Base-by-base conservation (phyloP, 83 land plant genomes). In the Picea abies region DNA sequence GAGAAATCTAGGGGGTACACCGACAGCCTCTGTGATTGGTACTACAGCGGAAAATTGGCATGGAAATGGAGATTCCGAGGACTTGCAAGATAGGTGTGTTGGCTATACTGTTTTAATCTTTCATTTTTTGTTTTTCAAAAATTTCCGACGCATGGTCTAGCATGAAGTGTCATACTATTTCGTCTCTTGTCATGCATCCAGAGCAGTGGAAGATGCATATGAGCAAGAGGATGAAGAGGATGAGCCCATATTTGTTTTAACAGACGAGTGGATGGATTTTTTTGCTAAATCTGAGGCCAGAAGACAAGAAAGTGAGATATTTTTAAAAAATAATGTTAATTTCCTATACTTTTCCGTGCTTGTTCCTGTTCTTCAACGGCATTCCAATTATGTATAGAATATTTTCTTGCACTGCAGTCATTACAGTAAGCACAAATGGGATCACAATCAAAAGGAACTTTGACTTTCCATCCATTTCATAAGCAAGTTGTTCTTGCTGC, bases 241-340 rank as follows among this genome's bases (percentile, higher is more conserved):
- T 2, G 92, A 90, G 20, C 86, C 86, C 3, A 79, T 84, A 6
- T 87, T 85, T 90, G 92, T 90, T 29, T 19, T 90, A 44, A 90
- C 88, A 16, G 92, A 90, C 67, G 92, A 90, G 64, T 87, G 92
- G 92, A 79, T 72, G 84, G 92, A 87, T 29, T 90, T 90, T 79
- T 90, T 90, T 84, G 92, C 90, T 1, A 85, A 85, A 82, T 90
- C 92, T 22, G 92, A 90, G 79, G 90, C 90, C 15, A 85, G 82
- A 70, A 85, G 90, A 39, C 69, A 75, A 72, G 29, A 44, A 80
- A 60, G 85, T 84, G 19, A 73, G 22, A 20, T 37, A 12, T 73
- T 49, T 73, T 41, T 44, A 10, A 52, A 44, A 52, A 52, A 52
- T 52, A 0, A n/a, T n/a, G 15, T 20, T 44, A 39, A 73, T 73